phyloP scores from a whole-genome alignment of 2,329 filamentous ascomycete genomes.

The Colletotrichum magnum region DNA sequence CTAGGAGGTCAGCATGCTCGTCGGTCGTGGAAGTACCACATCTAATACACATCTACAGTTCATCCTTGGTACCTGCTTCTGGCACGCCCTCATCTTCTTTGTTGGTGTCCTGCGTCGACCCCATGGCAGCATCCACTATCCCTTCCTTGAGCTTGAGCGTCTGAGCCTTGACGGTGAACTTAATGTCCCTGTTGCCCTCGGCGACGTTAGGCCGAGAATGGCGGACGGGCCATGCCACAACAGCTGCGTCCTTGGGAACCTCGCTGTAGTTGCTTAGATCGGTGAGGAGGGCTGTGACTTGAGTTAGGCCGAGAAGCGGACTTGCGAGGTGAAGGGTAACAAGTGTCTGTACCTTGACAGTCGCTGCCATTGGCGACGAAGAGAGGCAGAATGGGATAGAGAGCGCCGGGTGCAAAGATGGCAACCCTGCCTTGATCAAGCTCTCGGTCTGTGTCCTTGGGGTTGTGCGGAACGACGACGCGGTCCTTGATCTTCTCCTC shows the following conservation, averaged over 20 bases:
- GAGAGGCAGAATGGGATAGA: slow-evolving; percentile 59
- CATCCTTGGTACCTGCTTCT: slow-evolving; percentile 22
- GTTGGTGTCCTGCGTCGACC: background rate
- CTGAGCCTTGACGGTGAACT: slow-evolving; percentile 50
- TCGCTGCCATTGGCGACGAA: slow-evolving; percentile 55
- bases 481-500: slow-evolving; percentile 56
- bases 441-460: slow-evolving; percentile 46
- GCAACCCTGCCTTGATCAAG: slow-evolving; percentile 49
- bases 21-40: background rate
- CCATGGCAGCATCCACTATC: background rate
- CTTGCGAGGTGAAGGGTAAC: too few relatives aligned
- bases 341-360: slow-evolving; percentile 51
- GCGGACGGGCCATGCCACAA: slow-evolving; percentile 50
- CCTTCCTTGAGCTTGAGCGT: slow-evolving; percentile 42
- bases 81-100: background rate
- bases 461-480: slow-evolving; percentile 43
- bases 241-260: slow-evolving; percentile 45
- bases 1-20: too few relatives aligned
- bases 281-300: slow-evolving; percentile 38
- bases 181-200: slow-evolving; percentile 45
- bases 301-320: background rate
- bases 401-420: slow-evolving; percentile 59
- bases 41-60: slow-evolving; percentile 7
- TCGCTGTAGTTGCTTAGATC: slow-evolving; percentile 48
- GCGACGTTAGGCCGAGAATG: slow-evolving; percentile 47